Conservation (phyloP, 2,329 filamentous ascomycete species). For the Penicillium sp. region DNA sequence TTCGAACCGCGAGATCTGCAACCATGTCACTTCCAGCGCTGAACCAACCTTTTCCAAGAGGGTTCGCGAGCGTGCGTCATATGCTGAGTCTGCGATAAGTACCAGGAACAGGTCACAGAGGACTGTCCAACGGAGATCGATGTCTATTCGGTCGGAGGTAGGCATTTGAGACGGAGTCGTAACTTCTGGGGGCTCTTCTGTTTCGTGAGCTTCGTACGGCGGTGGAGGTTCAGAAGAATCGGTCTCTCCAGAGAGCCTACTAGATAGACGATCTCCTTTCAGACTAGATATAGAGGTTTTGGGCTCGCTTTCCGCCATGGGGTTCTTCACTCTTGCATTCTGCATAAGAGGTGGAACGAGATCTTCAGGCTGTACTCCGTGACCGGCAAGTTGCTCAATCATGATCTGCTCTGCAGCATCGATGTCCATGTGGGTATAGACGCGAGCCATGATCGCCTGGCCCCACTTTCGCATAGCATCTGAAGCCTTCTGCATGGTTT, state of each 20-base stretch:
- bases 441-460: conserved; percentile 94
- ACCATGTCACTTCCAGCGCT: conserved; percentile 79
- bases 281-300: conserved; percentile 40
- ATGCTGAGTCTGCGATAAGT: conserved; percentile 92
- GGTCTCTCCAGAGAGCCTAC: conserved; percentile 38
- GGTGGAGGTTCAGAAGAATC: conserved; percentile 54
- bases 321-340: conserved; percentile 90
- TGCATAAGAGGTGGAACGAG: conserved; percentile 84
- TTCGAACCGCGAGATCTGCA: conserved; percentile 95
- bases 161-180: conserved; percentile 81
- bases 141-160: conserved; percentile 80
- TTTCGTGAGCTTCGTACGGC: conserved; percentile 60
- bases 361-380: conserved; percentile 83
- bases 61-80: conserved; percentile 83
- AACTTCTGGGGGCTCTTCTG: conserved; percentile 74
- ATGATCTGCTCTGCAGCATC: conserved; percentile 86
- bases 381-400: conserved; percentile 94
- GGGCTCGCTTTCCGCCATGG: conserved; percentile 63
- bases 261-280: conserved; percentile 27
- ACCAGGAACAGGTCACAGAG: conserved; percentile 94
- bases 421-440: conserved; percentile 97
- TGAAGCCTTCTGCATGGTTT: conserved; percentile 65
- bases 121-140: conserved; percentile 95
- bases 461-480: conserved; percentile 94
- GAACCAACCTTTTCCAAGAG: conserved; percentile 81